A percentile compares a stretch with the other conserved stretches of the same genome.
phyloP scores from a whole-genome alignment of 2,329 filamentous ascomycete genomes.

The Diaporthe nobilis region DNA sequence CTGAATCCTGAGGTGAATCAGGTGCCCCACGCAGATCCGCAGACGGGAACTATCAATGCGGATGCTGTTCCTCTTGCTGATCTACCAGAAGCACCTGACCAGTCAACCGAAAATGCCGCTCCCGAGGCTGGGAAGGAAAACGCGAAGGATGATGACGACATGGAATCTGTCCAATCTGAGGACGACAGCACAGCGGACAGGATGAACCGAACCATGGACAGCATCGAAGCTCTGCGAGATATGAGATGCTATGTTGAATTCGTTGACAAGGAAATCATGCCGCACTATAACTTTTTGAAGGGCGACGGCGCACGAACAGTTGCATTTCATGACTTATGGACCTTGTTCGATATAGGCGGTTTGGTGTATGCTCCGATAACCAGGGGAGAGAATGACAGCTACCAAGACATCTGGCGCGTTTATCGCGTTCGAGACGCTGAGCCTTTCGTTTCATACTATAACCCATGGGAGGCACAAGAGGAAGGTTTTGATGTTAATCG shows the following conservation, averaged over 20 bases:
- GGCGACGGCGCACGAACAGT: not conserved
- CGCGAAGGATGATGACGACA: not conserved
- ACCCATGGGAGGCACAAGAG: not conserved
- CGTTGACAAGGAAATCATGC: conserved; percentile 14
- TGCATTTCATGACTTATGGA: conserved; percentile 22
- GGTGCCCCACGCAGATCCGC: not conserved
- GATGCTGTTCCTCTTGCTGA: not conserved
- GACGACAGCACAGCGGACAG: not conserved
- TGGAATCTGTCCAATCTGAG: not conserved
- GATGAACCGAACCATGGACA: conserved; percentile 8
- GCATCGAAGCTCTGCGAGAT: conserved; percentile 17
- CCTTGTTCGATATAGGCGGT: conserved; percentile 12
- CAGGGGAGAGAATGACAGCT: not conserved
- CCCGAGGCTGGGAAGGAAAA: not conserved
- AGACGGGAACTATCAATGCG: not conserved
- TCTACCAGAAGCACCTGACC: not conserved
- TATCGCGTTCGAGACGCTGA: not conserved
- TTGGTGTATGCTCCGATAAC: conserved; percentile 4
- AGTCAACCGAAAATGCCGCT: not conserved
- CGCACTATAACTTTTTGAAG: not conserved
- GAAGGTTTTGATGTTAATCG: not conserved
- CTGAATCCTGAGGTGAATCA: not conserved
- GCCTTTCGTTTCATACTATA: not conserved
- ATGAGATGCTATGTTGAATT: conserved; percentile 33
- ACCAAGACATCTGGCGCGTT: conserved; percentile 11